phyloP scores from a whole-genome alignment of 257 asterid species.

The Prunella vulgaris region DNA sequence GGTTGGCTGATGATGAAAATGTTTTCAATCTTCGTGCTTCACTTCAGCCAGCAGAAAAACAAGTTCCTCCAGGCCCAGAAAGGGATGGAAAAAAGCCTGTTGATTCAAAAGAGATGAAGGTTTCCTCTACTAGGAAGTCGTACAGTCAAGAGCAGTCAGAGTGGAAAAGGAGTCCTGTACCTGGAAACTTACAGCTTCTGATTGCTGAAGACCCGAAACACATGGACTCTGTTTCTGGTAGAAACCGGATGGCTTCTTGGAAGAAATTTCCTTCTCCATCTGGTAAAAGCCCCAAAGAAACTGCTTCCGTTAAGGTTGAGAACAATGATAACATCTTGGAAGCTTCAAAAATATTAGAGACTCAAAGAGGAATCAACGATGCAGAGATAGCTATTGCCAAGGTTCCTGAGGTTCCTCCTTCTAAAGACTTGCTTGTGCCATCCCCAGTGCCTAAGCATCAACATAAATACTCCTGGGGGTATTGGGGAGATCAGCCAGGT shows the following conservation, averaged over 20 bases:
- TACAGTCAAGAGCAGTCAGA: slow-evolving; percentile 91
- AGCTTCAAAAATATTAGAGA: slow-evolving; percentile 42
- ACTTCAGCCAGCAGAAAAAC: slow-evolving; percentile 69
- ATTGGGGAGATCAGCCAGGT: slow-evolving; percentile 91
- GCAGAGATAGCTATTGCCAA: slow-evolving; percentile 60
- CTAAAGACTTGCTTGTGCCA: slow-evolving; percentile 51
- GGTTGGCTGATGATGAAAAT: slow-evolving; percentile 82
- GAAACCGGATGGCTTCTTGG: slow-evolving; percentile 89
- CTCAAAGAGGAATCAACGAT: slow-evolving; percentile 38
- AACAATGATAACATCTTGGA: slow-evolving; percentile 39
- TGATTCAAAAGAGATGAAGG: slow-evolving; percentile 43
- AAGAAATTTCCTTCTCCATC: slow-evolving; percentile 77
- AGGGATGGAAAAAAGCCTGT: slow-evolving; percentile 40
- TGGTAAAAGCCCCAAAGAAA: slow-evolving; percentile 67
- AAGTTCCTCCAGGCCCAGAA: slow-evolving; percentile 35
- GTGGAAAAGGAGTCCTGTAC: slow-evolving; percentile 56
- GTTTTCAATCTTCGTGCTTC: slow-evolving; percentile 77
- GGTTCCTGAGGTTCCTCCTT: slow-evolving; percentile 48
- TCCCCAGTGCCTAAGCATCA: slow-evolving; percentile 59
- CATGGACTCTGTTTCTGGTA: slow-evolving; percentile 46
- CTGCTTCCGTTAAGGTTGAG: slow-evolving; percentile 47
- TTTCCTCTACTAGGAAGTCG: slow-evolving; percentile 56
- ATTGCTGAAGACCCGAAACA: slow-evolving; percentile 44
- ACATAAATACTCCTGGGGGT: slow-evolving; percentile 76
- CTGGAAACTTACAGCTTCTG: slow-evolving; percentile 37